Percentiles rank a stretch among this genome's conserved stretches.
phyloP scores from a whole-genome alignment of 306 rosid species.

The Begonia loranthoides region DNA sequence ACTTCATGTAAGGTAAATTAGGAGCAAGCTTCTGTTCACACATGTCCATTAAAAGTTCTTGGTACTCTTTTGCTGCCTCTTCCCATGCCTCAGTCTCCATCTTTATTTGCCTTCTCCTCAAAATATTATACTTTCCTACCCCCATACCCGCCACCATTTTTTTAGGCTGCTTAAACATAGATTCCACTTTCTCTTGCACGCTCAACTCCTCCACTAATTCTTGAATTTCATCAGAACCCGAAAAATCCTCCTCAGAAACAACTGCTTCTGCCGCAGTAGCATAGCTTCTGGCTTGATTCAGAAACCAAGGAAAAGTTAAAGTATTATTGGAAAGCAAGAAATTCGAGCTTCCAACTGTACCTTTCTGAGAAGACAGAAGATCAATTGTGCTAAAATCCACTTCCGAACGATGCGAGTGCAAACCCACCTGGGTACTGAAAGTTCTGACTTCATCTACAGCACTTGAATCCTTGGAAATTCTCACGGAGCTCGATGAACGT shows the following conservation, averaged over 20 bases:
- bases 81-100: conserved; percentile 95
- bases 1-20: conserved; percentile 77
- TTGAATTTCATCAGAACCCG: conserved; percentile 48
- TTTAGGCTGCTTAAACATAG: conserved; percentile 25
- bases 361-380: conserved; percentile 7
- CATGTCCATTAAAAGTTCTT: conserved; percentile 69
- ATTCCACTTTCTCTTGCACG: conserved; percentile 19
- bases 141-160: conserved; percentile 24
- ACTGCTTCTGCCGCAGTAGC: conserved; percentile 64
- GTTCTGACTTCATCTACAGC: conserved; percentile 17
- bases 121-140: conserved; percentile 25
- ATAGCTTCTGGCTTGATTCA: conserved; percentile 18
- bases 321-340: conserved; percentile 13
- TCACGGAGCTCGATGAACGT: conserved; percentile 12
- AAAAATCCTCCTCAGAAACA: conserved; percentile 53
- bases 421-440: conserved; percentile 2
- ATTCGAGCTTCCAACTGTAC: conserved; percentile 19
- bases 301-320: conserved; percentile 14
- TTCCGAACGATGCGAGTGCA: conserved; percentile 5
- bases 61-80: conserved; percentile 71
- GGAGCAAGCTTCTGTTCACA: conserved; percentile 86
- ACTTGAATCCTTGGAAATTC: conserved; percentile 7
- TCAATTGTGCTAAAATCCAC: conserved; percentile 13
- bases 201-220: conserved; percentile 27
- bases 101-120: conserved; percentile 57